phyloP scores from a whole-genome alignment of 2,329 filamentous ascomycete species.

The Paecilomyces variotii region DNA sequence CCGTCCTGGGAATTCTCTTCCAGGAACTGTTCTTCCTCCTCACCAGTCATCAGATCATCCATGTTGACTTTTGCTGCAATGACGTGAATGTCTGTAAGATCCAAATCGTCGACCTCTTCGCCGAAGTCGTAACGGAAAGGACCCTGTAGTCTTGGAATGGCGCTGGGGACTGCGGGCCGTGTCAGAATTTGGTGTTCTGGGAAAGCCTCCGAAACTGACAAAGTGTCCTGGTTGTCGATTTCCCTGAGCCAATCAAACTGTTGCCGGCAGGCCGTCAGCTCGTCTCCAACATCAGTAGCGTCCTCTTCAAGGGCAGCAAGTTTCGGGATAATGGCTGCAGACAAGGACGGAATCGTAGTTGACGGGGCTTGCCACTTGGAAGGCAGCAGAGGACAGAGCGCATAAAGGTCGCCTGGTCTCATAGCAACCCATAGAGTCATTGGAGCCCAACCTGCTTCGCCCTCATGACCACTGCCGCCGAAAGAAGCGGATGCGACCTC shows the following conservation, averaged over 20 bases:
- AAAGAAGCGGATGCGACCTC: conserved; percentile 88
- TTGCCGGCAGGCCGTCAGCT: conserved; percentile 42
- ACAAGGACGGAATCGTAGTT: conserved; percentile 71
- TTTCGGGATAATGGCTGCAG: conserved; percentile 72
- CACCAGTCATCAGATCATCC: conserved; percentile 44
- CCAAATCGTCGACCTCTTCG: conserved; percentile 44
- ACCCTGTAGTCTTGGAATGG: conserved; percentile 54
- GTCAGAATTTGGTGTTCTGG: conserved; percentile 46
- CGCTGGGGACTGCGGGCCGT: conserved; percentile 46
- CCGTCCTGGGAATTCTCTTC: conserved; percentile 42
- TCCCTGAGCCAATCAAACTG: conserved; percentile 54
- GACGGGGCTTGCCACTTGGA: conserved; percentile 73
- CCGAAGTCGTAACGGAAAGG: conserved; percentile 49
- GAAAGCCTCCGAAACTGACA: conserved; percentile 29
- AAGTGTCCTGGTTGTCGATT: conserved; percentile 47
- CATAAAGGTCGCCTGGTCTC: conserved; percentile 86
- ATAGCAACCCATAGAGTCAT: conserved; percentile 99
- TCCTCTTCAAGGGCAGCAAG: conserved; percentile 40
- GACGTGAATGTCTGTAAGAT: conserved; percentile 54
- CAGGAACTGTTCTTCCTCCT: conserved; percentile 37
- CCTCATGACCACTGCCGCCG: conserved; percentile 57
- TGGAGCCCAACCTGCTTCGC: conserved; percentile 68
- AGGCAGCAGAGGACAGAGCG: conserved; percentile 81
- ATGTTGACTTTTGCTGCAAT: conserved; percentile 46
- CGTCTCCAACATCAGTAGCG: conserved; percentile 35